Base-by-base conservation (phyloP, 75 land plant species). In the Ceratopteris richardii region DNA sequence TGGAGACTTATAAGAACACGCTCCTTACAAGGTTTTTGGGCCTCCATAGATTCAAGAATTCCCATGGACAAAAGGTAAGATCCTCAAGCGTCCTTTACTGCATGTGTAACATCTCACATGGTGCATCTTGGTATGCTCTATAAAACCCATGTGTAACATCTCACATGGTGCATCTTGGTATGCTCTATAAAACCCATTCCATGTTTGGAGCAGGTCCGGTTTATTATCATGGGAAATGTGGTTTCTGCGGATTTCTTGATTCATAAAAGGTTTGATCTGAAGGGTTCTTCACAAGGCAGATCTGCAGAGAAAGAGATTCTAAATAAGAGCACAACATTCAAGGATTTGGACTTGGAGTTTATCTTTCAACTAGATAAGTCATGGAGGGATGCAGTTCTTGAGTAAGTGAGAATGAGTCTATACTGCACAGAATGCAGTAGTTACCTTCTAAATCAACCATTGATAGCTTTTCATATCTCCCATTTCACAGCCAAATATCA, bases 1-100 rank as follows among this genome's bases (percentile, higher is more conserved):
- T 79, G 19, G 46, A 76, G 29, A 64, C 69, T 0, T 76, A 65
- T 54, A 70, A 82, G 48, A 82, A 82, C 48, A 79, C 86, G 11
- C 71, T 86, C 7, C 71, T 86, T 23, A 86, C 90, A 0, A 86
- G 72, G 57, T 86, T 79, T 54, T 86, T 66, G 64, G 86, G 90
- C 19, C 78, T 86, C 44, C 90, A 86, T 57, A 78, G 71, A 57
- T 73, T 86, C 28, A 77, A 77, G 55, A 58, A 75, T 31, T 62
- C 75, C 51, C 80, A 66, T 56, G 78, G 71, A 24, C 79, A 75
- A 41, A 82, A 73, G 82, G 76, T 66, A 46, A 18, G 22, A 5
- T 46, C 2, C 3, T 18, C 9, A 33, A 33, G 37, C 9, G 3
- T 33, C 9, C 37, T 33, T 33, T 33, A 9, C 37, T 33, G 37